Evolutionary conservation across 345 rosid species (phyloP).

Genomic region (Ceriops tagal): DNA sequence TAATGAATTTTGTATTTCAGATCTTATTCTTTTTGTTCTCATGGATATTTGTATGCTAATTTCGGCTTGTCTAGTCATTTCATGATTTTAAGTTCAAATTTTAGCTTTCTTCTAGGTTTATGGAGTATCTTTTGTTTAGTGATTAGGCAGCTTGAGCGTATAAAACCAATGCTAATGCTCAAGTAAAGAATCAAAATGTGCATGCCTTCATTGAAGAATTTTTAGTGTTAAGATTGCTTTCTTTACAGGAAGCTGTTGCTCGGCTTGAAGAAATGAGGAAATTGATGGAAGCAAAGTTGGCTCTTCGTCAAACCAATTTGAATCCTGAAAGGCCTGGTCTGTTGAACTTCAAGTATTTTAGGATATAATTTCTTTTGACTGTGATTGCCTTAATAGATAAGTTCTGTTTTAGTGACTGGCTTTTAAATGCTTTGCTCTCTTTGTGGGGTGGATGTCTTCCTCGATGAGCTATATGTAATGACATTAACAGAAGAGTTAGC

Average conservation of each 20-base stretch:
- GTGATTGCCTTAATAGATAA: neutral
- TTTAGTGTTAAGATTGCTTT: neutral
- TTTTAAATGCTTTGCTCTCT: neutral
- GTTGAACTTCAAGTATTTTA: slow-evolving; percentile 15
- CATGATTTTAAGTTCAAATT: neutral
- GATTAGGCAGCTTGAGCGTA: too few species aligned
- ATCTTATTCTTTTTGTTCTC: neutral
- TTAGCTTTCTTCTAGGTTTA: neutral
- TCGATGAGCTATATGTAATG: too few species aligned
- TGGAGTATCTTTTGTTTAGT: too few species aligned
- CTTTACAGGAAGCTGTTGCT: slow-evolving; percentile 72
- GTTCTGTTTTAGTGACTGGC: neutral
- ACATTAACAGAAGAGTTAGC: neutral
- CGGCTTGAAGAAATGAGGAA: slow-evolving; percentile 89
- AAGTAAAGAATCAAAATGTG: neutral
- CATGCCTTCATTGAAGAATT: neutral
- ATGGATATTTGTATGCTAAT: neutral
- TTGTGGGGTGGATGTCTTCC: too few species aligned
- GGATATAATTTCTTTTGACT: neutral
- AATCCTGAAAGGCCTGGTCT: slow-evolving; percentile 94
- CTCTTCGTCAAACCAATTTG: slow-evolving; percentile 89
- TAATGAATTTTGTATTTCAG: neutral
- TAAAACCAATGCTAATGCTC: neutral
- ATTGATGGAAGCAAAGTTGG: slow-evolving; percentile 67
- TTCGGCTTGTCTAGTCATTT: neutral